A percentile compares a stretch with the other conserved stretches of the same genome.
Evolutionary conservation across 1,284 basidiomycete genomes (phyloP).

Genomic region (Rhodotorula mucilaginosa): DNA sequence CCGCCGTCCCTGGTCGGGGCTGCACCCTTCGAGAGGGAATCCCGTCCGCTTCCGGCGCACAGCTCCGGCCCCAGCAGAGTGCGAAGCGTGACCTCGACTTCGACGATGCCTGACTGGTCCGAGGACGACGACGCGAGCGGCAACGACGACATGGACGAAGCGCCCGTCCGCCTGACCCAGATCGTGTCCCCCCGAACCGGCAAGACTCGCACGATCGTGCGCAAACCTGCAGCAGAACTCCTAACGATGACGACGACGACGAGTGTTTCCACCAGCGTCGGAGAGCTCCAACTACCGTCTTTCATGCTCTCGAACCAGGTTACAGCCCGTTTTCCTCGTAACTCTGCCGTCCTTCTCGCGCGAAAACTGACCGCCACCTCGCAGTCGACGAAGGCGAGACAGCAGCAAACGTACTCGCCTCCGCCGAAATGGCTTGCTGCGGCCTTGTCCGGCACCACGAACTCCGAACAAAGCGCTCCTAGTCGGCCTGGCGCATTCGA

Average conservation of each 20-base stretch:
- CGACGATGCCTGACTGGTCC: not conserved
- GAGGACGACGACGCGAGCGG: not conserved
- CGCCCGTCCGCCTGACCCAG: not conserved
- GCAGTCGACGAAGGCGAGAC: too few relatives aligned
- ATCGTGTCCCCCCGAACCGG: conserved; percentile 6
- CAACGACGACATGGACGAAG: not conserved
- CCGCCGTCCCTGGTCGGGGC: too few relatives aligned
- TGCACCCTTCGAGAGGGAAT: too few relatives aligned
- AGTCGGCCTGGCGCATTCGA: not conserved
- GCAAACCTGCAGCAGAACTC: not conserved
- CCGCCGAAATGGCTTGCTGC: not conserved
- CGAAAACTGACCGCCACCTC: too few relatives aligned
- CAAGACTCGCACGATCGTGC: not conserved
- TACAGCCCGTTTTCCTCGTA: not conserved
- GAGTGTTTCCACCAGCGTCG: not conserved
- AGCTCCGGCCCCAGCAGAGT: not conserved
- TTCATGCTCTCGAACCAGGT: conserved; percentile 7
- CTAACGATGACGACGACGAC: not conserved
- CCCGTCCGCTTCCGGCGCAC: too few relatives aligned
- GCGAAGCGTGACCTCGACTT: not conserved
- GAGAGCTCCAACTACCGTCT: not conserved
- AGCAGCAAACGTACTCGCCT: not conserved
- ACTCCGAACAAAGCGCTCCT: not conserved
- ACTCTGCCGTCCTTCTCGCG: not conserved
- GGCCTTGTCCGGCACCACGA: not conserved